Percentiles rank a stretch among this genome's conserved stretches.
Conservation (phyloP, 2,329 filamentous ascomycete species). For the Microcyclospora tardicrescens region DNA sequence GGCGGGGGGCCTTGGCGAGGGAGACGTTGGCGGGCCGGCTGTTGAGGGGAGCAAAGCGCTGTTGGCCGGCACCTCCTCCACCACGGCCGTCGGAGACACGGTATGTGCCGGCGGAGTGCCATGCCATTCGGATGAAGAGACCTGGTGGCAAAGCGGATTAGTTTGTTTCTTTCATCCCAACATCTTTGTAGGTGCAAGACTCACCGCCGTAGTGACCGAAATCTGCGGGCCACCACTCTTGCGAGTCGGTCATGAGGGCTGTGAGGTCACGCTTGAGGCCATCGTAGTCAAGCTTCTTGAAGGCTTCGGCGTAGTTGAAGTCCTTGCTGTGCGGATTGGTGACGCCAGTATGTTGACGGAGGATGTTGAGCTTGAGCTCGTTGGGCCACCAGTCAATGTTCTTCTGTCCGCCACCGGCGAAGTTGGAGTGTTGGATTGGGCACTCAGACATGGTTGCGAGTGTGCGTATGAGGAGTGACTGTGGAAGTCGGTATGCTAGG, state of each 20-base stretch:
- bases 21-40: conserved; percentile 70
- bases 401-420: conserved; percentile 42
- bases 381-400: conserved; percentile 63
- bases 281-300: conserved; percentile 58
- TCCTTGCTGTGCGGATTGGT: conserved; percentile 50
- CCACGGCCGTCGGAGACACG: conserved; percentile 63
- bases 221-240: conserved; percentile 73
- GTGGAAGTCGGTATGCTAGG: not conserved
- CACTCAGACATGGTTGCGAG: conserved; percentile 16
- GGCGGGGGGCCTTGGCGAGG: conserved; percentile 67
- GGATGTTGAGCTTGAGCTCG: conserved; percentile 53
- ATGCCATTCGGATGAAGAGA: conserved; percentile 68
- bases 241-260: conserved; percentile 62
- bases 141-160: conserved; percentile 26
- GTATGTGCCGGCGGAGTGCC: conserved; percentile 71
- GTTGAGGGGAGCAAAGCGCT: conserved; percentile 70
- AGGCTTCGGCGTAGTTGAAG: conserved; percentile 60
- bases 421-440: conserved; percentile 23
- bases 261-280: conserved; percentile 61
- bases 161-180: too few relatives aligned
- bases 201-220: conserved; percentile 55
- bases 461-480: not conserved
- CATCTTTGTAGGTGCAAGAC: too few relatives aligned
- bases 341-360: conserved; percentile 54
- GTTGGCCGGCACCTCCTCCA: conserved; percentile 57